A percentile compares a stretch with the other conserved stretches of the same genome.
phyloP scores from a whole-genome alignment of 768 basidiomycete species.

The Amanita rubescens region DNA sequence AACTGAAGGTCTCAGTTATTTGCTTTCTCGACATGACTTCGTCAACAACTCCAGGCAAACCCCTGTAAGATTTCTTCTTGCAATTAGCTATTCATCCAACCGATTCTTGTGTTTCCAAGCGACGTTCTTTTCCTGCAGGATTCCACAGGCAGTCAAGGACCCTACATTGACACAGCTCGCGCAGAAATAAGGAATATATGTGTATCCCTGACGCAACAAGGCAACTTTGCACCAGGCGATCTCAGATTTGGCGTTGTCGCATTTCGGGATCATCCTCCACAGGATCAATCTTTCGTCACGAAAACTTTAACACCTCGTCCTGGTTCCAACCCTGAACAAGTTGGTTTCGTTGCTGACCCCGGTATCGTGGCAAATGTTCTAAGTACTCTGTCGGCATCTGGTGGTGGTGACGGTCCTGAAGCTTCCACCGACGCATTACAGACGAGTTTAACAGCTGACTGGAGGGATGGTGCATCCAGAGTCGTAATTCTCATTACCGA shows the following conservation, averaged over 20 bases:
- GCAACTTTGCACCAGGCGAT: neutral
- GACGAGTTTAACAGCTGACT: slow-evolving; percentile 40
- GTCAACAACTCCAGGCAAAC: no score
- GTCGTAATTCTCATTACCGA: slow-evolving; percentile 53
- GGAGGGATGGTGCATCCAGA: slow-evolving; percentile 43
- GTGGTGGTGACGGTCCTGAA: slow-evolving; percentile 50
- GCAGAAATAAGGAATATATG: neutral
- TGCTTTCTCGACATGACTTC: no score
- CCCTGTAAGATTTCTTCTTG: no score
- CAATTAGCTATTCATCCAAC: no score
- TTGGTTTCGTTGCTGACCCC: neutral
- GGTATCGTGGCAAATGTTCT: slow-evolving; percentile 25
- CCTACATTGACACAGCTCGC: neutral
- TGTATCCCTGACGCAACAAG: neutral
- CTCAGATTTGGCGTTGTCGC: neutral
- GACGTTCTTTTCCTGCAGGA: neutral
- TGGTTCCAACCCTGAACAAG: no score
- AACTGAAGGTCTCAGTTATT: no score
- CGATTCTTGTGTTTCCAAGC: neutral
- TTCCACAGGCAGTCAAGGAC: neutral
- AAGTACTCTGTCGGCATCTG: slow-evolving; percentile 28
- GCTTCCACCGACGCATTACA: slow-evolving; percentile 49
- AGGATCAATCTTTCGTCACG: slow-evolving; percentile 14
- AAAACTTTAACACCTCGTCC: no score
- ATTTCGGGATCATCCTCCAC: neutral